Base-by-base conservation (phyloP, 108 stramenopile species). In the Skeletonema marinoi region DNA sequence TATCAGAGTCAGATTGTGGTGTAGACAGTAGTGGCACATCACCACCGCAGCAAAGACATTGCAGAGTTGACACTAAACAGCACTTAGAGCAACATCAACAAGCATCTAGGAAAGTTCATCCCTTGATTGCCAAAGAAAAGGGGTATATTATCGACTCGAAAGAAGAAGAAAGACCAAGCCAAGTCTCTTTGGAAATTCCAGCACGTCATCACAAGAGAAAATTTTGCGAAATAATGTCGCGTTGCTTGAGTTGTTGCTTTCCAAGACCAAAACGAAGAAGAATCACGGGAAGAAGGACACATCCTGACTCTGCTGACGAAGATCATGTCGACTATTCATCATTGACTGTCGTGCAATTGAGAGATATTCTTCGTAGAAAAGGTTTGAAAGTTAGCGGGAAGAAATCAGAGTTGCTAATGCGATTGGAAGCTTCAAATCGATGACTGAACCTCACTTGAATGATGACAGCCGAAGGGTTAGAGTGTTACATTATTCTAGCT, bases 221-320 rank as follows among this genome's bases (percentile, higher is more conserved):
- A 16, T 67, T 75, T 58, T 75, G 74, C 19, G 66, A 75, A 30
- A 17, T 61, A 35, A 66, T 75, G 65, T 75, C 54, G 29, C 14
- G 58, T 12, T 75, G 74, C 38, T 50, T 75, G 13, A 58, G 66
- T 21, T 75, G 74, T 13, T 75, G 74, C 38, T 75, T 75, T 75
- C 74, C 74, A n/a, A 38, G 36, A 50, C 48, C 60, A 31, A 75
- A 75, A 64, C 74, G 74, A 6, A 59, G 74, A 38, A 58, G 56
- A 48, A 66, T 25, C 6, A 35, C 60, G 6, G 38, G 41, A 1
- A 29, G 16, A n/a, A 50, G 21, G 39, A 10, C 39, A 41, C 11
- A 2, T 12, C 11, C 0, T 41, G 39, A 12, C 11, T 9, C 19
- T 25, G 6, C 54, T 56, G 54, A 25, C 0, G 6, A 51, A 17